These are phyloP conservation scores for Colletotrichum salicis DNA, from an alignment of 2,329 filamentous ascomycete species.

Conservation along the genomic window DNA sequence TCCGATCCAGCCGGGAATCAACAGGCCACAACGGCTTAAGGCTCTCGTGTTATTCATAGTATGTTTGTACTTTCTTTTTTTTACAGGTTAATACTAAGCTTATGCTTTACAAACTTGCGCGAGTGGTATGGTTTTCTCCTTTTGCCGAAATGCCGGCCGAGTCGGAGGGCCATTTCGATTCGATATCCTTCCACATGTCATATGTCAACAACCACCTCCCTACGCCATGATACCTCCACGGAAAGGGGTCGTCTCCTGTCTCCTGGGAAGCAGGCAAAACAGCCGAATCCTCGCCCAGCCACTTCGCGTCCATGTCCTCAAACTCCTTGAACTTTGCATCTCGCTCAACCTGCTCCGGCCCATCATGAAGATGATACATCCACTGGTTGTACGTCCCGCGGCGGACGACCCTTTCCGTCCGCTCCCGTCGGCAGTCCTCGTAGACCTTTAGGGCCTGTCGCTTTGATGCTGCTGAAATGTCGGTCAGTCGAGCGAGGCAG, in stretches of 20 bases:
- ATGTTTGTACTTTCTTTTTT: background rate
- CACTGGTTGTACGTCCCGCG: constrained; percentile 70
- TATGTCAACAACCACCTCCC: constrained; percentile 53
- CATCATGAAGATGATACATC: constrained; percentile 71
- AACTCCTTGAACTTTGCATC: constrained; percentile 52
- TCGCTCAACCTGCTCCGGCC: constrained; percentile 63
- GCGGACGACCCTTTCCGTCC: constrained; percentile 69
- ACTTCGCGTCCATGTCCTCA: constrained; percentile 44
- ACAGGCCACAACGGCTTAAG: background rate
- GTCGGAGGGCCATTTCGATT: constrained; percentile 43
- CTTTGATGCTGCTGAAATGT: constrained; percentile 49
- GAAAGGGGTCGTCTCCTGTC: constrained; percentile 53
- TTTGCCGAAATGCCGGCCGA: too few relatives aligned
- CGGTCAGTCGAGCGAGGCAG: constrained; percentile 59
- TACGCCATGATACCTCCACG: constrained; percentile 53
- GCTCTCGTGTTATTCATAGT: background rate
- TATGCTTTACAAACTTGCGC: constrained; percentile 9
- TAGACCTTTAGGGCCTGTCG: constrained; percentile 56
- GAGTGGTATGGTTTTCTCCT: background rate
- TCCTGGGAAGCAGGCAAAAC: constrained; percentile 40
- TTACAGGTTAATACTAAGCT: background rate
- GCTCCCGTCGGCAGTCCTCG: constrained; percentile 65
- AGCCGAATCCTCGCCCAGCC: constrained; percentile 40
- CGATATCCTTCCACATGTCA: constrained; percentile 51
- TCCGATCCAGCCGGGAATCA: background rate